Evolutionary conservation across 1,284 basidiomycete species (phyloP), one percentile per base, ranked within the genome.

Genomic region (Ceratobasidium theobromae): DNA sequence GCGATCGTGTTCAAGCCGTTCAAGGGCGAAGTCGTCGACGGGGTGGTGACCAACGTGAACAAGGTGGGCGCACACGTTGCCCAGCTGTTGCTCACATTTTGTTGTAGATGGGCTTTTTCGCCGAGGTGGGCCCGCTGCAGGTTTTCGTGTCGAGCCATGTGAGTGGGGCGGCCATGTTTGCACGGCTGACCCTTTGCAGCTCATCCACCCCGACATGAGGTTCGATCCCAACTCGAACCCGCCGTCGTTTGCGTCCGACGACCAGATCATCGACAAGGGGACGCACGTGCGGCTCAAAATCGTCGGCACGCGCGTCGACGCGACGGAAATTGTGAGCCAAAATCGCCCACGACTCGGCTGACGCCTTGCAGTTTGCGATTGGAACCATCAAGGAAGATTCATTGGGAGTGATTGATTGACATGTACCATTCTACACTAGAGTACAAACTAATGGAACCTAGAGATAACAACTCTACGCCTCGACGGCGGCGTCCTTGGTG

Each of bases 21-120:
- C 84, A 98, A 98, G 78, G 95, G 95, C 23, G 96, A 99, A 77
- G 96, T 98, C 4, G 92, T 99, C 38, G 97, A 99, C 76, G 96
- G 94, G 0, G 88, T 95, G 6, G 96, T 99, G 27, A 90, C 89
- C 71, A 95, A 93, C 71, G 97, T 99, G 43, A 97, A 91, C 77
- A 98, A 98, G 84, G 93, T 93, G 71, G 72, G 87, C 71, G 11
- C 35, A 28, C 9, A n/a, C 28, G 14, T n/a, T 46, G 32, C 51
- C 43, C 18, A 51, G 14, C 51, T n/a, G n/a, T 6, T 43, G 21
- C 33, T 16, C 45, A 28, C 65, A 48, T 68, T 23, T 32, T 28
- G 1, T n/a, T 14, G 21, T 73, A 95, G 94, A 98, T 98, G 94
- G 95, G 95, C 4, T 97, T 98, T 79, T 98, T 98, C 72, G 94